Evolutionary conservation across 2,329 filamentous ascomycete species (phyloP).

Genomic region (Phyllosticta ampelicida): DNA sequence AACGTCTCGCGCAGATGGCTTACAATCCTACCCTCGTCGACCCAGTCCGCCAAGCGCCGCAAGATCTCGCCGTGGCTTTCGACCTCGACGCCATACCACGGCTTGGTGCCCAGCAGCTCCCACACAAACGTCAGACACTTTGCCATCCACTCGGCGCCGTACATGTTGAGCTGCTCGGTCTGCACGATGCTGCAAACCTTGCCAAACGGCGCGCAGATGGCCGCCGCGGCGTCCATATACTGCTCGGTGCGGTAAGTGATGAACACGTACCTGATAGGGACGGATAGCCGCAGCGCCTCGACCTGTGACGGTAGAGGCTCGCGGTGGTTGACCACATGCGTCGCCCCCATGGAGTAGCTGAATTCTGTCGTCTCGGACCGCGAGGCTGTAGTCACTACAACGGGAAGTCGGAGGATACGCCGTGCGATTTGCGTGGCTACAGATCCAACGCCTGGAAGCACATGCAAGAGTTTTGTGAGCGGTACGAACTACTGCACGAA

Average conservation of each 20-base stretch:
- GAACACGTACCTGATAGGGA: constrained; percentile 33
- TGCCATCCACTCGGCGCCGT: constrained; percentile 37
- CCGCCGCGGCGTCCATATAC: constrained; percentile 29
- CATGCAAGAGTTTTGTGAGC: neutral
- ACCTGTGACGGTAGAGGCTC: constrained; percentile 31
- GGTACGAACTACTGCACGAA: no score
- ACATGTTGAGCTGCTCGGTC: constrained; percentile 31
- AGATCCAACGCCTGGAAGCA: constrained; percentile 25
- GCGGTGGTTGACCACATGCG: constrained; percentile 34
- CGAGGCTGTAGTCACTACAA: constrained; percentile 36
- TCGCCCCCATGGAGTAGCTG: constrained; percentile 32
- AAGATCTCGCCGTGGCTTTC: constrained; percentile 32
- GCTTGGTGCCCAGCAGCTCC: constrained; percentile 33
- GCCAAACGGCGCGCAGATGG: constrained; percentile 34
- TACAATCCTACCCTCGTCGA: constrained; percentile 29
- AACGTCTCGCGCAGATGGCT: constrained; percentile 30
- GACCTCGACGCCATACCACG: constrained; percentile 29
- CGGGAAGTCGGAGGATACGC: constrained; percentile 28
- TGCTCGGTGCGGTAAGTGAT: constrained; percentile 33
- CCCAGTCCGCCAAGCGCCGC: constrained; percentile 22
- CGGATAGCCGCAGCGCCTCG: constrained; percentile 23
- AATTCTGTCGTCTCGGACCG: constrained; percentile 31
- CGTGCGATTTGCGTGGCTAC: constrained; percentile 37
- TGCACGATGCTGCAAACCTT: constrained; percentile 39
- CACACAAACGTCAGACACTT: constrained; percentile 35